phyloP scores from a whole-genome alignment of 768 basidiomycete species.

The Rhodocollybia butyracea region DNA sequence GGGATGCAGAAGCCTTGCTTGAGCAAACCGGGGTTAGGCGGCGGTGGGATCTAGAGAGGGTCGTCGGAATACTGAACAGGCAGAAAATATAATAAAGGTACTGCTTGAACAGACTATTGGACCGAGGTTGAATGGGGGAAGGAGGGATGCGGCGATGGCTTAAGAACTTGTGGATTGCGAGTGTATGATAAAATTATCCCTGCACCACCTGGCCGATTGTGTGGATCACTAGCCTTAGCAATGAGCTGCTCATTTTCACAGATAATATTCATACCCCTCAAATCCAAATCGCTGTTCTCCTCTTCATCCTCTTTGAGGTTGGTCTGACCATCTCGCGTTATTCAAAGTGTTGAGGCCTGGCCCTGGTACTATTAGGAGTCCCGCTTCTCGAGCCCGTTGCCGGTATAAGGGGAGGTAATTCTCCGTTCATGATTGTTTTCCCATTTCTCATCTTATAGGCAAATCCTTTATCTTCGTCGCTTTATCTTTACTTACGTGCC shows the following conservation, averaged over 20 bases:
- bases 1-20: background rate
- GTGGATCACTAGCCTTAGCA: background rate
- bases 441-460: too few relatives aligned
- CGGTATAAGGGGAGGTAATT: too few relatives aligned
- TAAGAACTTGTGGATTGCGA: background rate
- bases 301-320: conserved; percentile 5
- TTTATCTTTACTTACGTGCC: too few relatives aligned
- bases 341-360: too few relatives aligned
- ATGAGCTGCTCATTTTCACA: conserved; percentile 1
- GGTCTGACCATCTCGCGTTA: background rate
- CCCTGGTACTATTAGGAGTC: too few relatives aligned
- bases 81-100: background rate
- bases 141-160: background rate
- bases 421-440: too few relatives aligned
- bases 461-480: too few relatives aligned
- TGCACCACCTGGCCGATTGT: background rate
- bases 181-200: conserved; percentile 6
- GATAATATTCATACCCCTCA: background rate
- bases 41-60: background rate
- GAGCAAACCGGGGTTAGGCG: background rate
- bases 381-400: too few relatives aligned
- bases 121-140: background rate
- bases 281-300: background rate
- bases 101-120: background rate
- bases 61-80: background rate